Evolutionary conservation across 306 rosid genomes (phyloP).

Genomic region (Casuarina equisetifolia): DNA sequence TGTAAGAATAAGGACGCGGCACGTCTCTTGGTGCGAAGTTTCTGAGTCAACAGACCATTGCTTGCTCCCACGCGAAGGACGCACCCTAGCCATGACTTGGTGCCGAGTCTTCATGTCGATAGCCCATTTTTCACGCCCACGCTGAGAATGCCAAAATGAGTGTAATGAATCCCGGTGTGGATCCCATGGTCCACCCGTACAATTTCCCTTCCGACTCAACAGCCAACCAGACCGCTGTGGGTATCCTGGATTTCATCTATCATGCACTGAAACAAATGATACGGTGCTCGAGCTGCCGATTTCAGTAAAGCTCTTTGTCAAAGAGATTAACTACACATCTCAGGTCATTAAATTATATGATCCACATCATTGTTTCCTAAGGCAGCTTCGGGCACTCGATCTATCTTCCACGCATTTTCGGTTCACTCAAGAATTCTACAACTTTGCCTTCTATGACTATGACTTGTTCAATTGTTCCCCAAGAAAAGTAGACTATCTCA

Average conservation of each 20-base stretch:
- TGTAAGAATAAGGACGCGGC: too few species aligned
- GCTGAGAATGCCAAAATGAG: too few species aligned
- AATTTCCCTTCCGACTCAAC: conserved; percentile 43
- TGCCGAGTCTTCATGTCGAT: too few species aligned
- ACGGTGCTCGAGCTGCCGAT: not conserved
- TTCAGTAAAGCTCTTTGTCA: not conserved
- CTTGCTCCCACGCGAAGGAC: too few species aligned
- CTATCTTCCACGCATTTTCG: not conserved
- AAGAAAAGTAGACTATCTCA: not conserved
- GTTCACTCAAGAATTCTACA: too few species aligned
- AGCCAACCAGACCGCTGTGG: conserved; percentile 17
- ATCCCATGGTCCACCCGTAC: conserved; percentile 1
- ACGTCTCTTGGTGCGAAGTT: too few species aligned
- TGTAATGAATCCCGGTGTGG: conserved; percentile 10
- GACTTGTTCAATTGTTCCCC: not conserved
- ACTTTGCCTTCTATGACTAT: not conserved
- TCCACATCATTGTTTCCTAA: not conserved
- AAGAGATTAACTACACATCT: not conserved
- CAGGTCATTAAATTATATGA: not conserved
- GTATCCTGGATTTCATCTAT: conserved; percentile 6
- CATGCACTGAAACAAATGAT: not conserved
- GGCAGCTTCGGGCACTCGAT: not conserved
- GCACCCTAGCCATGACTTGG: too few species aligned
- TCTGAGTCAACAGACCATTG: too few species aligned
- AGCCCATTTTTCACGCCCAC: too few species aligned